Evolutionary conservation across 768 basidiomycete genomes (phyloP), one percentile per base, ranked within the genome.

Genomic region (Coprinellus micaceus): DNA sequence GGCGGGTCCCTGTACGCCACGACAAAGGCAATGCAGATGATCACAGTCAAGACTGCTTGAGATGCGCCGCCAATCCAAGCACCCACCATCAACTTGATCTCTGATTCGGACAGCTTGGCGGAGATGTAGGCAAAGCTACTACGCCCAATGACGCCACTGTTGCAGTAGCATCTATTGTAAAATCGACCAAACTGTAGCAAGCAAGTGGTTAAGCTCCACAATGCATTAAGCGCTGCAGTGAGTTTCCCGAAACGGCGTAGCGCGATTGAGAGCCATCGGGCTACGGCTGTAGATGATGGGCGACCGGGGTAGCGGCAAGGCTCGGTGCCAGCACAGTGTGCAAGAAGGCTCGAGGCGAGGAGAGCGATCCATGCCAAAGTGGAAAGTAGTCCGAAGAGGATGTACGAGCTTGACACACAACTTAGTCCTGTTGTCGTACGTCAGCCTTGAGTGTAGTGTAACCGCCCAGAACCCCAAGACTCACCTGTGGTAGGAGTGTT

Each of bases 151-250:
- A 69, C 67, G 54, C 66, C 68, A 59, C 69, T 67, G 46, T 74
- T 71, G 60, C 73, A 75, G 29, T 70, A 75, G 45, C 73, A 75
- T 9, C 67, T 61, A 41, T 72, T 63, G 17, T 66, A 71, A 46
- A 72, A 67, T 5, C 61, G 68, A 28, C 64, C 64, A 51, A 74
- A 71, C 52, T 73, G 70, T 43, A 74, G 65, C 2, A 72, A 22
- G 39, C 69, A 69, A 13, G 60, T 44, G 12, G 61, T 47, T 9
- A 75, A 43, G 25, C 72, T 64, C 69, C 69, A 68, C 1, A 69
- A 29, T 0, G 72, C 63, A 43, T 75, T 75, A 17, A 61, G 17
- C 1, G 61, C 48, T 9, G 72, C 73, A 7, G 72, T 17, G 1
- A 61, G 13, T 53, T 71, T 72, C 10, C 67, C 74, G 0, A 67